phyloP scores from a whole-genome alignment of 345 rosid species.

The Theobroma cacao region DNA sequence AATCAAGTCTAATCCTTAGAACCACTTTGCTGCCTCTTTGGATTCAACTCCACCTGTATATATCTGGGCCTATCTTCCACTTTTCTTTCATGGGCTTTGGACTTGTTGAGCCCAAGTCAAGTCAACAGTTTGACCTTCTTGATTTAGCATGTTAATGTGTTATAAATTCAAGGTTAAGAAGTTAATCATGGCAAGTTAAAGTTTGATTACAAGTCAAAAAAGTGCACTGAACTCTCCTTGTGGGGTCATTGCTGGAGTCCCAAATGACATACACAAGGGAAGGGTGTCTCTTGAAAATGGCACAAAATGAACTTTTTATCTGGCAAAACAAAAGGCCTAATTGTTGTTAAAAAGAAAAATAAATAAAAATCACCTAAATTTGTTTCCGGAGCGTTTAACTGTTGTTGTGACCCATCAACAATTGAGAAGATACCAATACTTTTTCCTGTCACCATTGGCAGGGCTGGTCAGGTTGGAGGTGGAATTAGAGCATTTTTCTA shows the following conservation, averaged over 20 bases:
- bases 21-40: background rate
- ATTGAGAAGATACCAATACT: background rate
- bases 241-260: background rate
- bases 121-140: conserved; percentile 10
- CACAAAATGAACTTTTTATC: background rate
- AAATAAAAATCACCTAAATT: too few species aligned
- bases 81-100: background rate
- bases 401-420: background rate
- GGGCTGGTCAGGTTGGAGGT: background rate
- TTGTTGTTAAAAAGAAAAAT: background rate
- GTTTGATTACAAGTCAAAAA: background rate
- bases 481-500: background rate
- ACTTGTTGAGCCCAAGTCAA: conserved; percentile 13
- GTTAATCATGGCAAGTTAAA: background rate
- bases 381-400: background rate
- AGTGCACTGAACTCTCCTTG: background rate
- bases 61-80: background rate
- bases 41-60: background rate
- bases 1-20: conserved; percentile 7
- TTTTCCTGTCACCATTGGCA: background rate
- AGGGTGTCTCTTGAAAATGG: background rate
- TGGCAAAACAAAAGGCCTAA: background rate
- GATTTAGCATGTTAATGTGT: background rate
- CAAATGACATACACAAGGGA: background rate
- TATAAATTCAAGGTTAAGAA: background rate